phyloP scores from a whole-genome alignment of 2,329 filamentous ascomycete species.

The Diaporthe humulicola region DNA sequence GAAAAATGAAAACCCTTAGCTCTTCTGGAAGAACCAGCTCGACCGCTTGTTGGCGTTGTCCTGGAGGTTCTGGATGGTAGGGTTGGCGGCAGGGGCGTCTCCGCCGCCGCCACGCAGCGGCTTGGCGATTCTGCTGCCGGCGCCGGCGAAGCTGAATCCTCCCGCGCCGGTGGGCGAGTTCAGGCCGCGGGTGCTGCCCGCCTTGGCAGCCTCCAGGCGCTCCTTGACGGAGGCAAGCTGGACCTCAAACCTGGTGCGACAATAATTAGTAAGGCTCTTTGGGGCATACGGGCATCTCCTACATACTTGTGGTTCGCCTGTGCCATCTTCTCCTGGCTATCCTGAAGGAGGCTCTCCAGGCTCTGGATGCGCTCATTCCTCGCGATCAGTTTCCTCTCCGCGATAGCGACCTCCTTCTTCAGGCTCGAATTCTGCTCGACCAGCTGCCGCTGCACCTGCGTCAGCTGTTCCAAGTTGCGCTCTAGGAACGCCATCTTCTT shows the following conservation, averaged over 20 bases:
- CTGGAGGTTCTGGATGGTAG: conserved; percentile 69
- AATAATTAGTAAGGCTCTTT: conserved; percentile 35
- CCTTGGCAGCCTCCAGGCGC: conserved; percentile 94
- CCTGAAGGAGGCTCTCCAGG: conserved; percentile 90
- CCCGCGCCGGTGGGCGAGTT: conserved; percentile 71
- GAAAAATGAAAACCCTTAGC: conserved; percentile 39
- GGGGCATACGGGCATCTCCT: conserved; percentile 28
- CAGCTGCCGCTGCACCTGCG: conserved; percentile 95
- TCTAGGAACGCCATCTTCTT: conserved; percentile 99
- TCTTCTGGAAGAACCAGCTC: conserved; percentile 82
- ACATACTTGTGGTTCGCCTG: conserved; percentile 96
- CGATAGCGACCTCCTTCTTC: conserved; percentile 99
- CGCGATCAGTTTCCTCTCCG: conserved; percentile 95
- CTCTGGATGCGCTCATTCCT: conserved; percentile 97
- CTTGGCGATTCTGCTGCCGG: conserved; percentile 77
- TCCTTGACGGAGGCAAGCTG: conserved; percentile 98
- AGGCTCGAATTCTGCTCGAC: conserved; percentile 97
- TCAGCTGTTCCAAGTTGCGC: conserved; percentile 97
- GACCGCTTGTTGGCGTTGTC: conserved; percentile 73
- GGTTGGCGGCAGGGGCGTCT: conserved; percentile 61
- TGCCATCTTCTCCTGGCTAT: conserved; percentile 98
- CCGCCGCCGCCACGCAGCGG: conserved; percentile 75
- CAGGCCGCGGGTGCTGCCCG: conserved; percentile 88
- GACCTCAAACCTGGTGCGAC: conserved; percentile 85
- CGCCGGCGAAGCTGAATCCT: conserved; percentile 78